Conservation (phyloP, 805 yeast species). For the Myxozyma nipponensis region DNA sequence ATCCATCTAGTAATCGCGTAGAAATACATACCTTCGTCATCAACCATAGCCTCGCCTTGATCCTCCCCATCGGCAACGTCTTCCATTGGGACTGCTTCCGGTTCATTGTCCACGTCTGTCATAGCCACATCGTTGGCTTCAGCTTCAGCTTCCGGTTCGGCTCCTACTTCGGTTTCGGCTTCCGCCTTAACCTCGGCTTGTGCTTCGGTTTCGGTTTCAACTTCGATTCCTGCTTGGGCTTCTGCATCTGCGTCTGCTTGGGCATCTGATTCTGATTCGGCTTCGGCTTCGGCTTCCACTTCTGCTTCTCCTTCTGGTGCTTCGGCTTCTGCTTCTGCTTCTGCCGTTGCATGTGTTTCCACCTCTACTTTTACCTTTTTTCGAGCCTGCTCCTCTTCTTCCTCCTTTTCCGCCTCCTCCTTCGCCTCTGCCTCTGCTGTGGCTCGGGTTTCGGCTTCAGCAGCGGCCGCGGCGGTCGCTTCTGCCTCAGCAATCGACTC, state of each 20-base stretch:
- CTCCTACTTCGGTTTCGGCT: neutral
- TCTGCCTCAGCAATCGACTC: slow-evolving; percentile 3
- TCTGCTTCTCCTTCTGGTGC: neutral
- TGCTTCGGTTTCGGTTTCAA: neutral
- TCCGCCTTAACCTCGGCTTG: neutral
- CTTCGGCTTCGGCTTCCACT: neutral
- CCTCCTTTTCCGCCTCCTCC: neutral
- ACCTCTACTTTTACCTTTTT: slow-evolving; percentile 1
- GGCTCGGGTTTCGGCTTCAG: slow-evolving; percentile 2
- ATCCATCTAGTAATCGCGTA: neutral
- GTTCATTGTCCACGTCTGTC: neutral
- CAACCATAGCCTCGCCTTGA: neutral
- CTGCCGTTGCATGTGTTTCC: neutral
- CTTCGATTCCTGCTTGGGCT: neutral
- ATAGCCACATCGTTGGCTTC: neutral
- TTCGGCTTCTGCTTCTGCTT: neutral
- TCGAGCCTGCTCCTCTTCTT: neutral
- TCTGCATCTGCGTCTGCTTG: neutral
- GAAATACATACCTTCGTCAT: neutral
- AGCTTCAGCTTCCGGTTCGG: neutral
- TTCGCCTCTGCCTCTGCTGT: neutral
- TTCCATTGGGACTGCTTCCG: neutral
- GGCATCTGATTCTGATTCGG: neutral
- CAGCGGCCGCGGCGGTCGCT: slow-evolving; percentile 6
- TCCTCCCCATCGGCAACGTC: slow-evolving; percentile 1